Percentiles rank a stretch among this genome's conserved stretches.
These are phyloP conservation scores for Vitis vinifera DNA, from an alignment of 164 flowering plant species.

Conservation along the genomic window DNA sequence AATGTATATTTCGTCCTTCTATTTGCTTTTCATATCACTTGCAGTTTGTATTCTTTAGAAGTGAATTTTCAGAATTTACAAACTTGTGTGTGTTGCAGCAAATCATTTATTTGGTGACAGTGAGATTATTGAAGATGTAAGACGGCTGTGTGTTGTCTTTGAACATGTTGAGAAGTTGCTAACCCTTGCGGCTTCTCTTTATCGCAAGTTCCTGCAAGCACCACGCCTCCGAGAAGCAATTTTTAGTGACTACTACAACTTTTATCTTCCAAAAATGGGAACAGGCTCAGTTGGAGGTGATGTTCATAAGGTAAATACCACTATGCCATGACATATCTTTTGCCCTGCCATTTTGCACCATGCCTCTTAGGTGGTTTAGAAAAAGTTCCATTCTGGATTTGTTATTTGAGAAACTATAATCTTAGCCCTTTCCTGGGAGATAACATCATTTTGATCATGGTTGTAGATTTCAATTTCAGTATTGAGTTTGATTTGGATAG, in stretches of 20 bases:
- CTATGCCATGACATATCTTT: slow-evolving; percentile 3
- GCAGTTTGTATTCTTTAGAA: background rate
- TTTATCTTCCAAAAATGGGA: slow-evolving; percentile 73
- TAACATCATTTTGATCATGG: background rate
- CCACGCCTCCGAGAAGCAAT: slow-evolving; percentile 67
- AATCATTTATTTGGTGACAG: slow-evolving; percentile 29
- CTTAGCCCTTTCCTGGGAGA: background rate
- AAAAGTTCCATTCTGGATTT: no score
- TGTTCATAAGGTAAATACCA: slow-evolving; percentile 32
- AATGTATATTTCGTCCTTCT: slow-evolving; percentile 40
- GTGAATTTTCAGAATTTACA: background rate
- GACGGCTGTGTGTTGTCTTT: slow-evolving; percentile 59
- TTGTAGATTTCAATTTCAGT: background rate
- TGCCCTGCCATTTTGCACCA: background rate
- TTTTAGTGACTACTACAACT: slow-evolving; percentile 60
- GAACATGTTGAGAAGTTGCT: slow-evolving; percentile 80
- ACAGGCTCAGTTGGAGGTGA: slow-evolving; percentile 26
- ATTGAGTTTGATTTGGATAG: background rate
- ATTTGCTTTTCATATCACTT: slow-evolving; percentile 8
- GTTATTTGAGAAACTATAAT: no score
- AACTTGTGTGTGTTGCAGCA: slow-evolving; percentile 21
- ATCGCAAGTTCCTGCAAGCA: slow-evolving; percentile 68
- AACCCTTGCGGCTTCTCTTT: slow-evolving; percentile 79
- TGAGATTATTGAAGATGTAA: slow-evolving; percentile 56
- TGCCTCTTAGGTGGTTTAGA: background rate